These are phyloP conservation scores for Spongispora temasekensis DNA, from an alignment of 1,284 basidiomycete genomes.

Conservation along the genomic window DNA sequence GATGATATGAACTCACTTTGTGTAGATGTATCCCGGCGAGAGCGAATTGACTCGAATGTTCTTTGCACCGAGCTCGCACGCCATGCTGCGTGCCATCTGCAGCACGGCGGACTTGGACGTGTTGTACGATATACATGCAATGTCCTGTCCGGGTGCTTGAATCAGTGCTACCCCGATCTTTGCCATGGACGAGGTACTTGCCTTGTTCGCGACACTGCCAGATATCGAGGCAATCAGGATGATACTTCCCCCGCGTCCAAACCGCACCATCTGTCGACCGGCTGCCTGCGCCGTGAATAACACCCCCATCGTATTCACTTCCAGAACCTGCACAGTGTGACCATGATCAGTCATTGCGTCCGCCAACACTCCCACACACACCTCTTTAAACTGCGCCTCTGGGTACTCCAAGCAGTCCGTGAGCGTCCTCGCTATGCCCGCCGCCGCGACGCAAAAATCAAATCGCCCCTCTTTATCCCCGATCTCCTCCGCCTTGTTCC, in stretches of 20 bases:
- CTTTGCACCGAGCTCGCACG: conserved; percentile 74
- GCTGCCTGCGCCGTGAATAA: too few relatives aligned
- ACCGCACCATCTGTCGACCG: conserved; percentile 75
- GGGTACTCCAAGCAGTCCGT: conserved; percentile 72
- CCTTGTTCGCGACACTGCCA: conserved; percentile 80
- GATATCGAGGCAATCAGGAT: conserved; percentile 84
- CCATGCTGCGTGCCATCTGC: conserved; percentile 83
- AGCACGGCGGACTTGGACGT: conserved; percentile 80
- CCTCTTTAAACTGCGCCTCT: conserved; percentile 67
- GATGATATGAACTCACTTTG: conserved; percentile 60
- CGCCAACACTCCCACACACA: conserved; percentile 33
- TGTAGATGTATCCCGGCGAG: conserved; percentile 76
- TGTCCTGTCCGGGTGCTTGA: conserved; percentile 59
- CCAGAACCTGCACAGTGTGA: conserved; percentile 61
- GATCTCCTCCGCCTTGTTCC: conserved; percentile 57
- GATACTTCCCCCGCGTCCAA: conserved; percentile 75
- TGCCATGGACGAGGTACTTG: conserved; percentile 30
- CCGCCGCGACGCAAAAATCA: neutral
- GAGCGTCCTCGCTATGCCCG: conserved; percentile 45
- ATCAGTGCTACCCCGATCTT: neutral
- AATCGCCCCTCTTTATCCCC: conserved; percentile 34
- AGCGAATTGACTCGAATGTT: conserved; percentile 75
- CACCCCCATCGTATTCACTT: conserved; percentile 77
- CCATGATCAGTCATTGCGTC: neutral
- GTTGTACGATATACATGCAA: conserved; percentile 81